A percentile compares a stretch with the other conserved stretches of the same genome.
Evolutionary conservation across 805 yeast species (phyloP).

Genomic region (Candida nemodendra): DNA sequence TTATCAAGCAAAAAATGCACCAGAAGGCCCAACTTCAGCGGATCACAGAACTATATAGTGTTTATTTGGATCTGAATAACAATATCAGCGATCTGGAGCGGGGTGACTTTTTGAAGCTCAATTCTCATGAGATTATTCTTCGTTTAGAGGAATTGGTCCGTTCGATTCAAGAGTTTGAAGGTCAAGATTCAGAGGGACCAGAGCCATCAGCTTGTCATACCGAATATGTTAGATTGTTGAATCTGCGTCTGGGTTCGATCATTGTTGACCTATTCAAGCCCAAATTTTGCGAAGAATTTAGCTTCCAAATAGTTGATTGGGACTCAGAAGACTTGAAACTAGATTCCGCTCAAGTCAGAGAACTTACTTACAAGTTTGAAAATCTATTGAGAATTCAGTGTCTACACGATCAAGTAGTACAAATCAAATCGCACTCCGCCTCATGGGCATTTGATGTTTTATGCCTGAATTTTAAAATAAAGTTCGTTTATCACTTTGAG

Average conservation of each 20-base stretch:
- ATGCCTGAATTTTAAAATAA: constrained; percentile 42
- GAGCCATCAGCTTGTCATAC: constrained; percentile 4
- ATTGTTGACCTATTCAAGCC: background rate
- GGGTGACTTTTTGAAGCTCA: constrained; percentile 6
- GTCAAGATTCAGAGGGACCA: constrained; percentile 37
- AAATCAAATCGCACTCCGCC: constrained; percentile 11
- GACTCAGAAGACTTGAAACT: background rate
- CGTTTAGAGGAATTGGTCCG: constrained; percentile 1
- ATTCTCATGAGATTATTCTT: constrained; percentile 1
- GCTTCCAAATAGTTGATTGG: background rate
- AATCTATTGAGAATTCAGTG: constrained; percentile 10
- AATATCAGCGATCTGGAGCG: constrained; percentile 10
- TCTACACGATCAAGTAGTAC: background rate
- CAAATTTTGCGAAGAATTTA: background rate
- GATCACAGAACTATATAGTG: constrained; percentile 7
- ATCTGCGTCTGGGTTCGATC: background rate
- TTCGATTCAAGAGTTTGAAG: constrained; percentile 9
- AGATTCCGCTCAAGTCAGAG: background rate
- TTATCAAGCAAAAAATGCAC: constrained; percentile 12
- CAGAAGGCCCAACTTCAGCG: constrained; percentile 12
- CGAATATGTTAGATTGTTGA: background rate
- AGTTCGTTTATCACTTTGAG: constrained; percentile 63
- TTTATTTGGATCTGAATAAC: constrained; percentile 8
- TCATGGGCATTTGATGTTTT: constrained; percentile 53
- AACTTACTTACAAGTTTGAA: constrained; percentile 3